Evolutionary conservation across 2,329 filamentous ascomycete genomes (phyloP), one percentile per base, ranked within the genome.

Genomic region (Fusarium temperatum): DNA sequence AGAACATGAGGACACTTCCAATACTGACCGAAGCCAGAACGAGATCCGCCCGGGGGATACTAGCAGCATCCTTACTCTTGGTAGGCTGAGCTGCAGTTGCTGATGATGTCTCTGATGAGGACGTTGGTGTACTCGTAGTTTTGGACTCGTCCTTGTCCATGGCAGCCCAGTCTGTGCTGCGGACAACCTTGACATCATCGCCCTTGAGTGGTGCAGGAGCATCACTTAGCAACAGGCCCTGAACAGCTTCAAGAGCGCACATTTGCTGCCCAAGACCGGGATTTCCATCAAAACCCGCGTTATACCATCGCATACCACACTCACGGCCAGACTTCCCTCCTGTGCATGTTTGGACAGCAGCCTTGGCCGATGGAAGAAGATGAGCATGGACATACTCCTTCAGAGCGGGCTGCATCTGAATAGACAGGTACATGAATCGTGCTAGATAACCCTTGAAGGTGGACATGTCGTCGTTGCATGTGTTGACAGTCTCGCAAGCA

Each of bases 371-470:
- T 4, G 86, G 79, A 10, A 82, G 79, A 47, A 93, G 85, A 51
- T 88, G 81, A 6, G 80, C 78, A 56, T 85, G 82, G 53, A 92
- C 84, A 9, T 84, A 81, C 8, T 81, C 62, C 7, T 82, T 81
- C 26, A 91, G 87, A 26, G 85, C 86, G 15, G 91, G 89, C 66
- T 90, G 84, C 82, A 91, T 84, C 57, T 86, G 79, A 39, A 88
- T 85, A 8, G 89, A 86, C 51, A 87, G 85, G 82, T 87, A 91
- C 83, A 92, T 88, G 83, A 90, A 92, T 62, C 90, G 89, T 32
- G 90, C 85, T 36, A 92, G 85, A 79, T 91, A 92, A 48, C 87
- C 91, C 82, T 94, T 94, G 87, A 91, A 92, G 14, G 89, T 89
- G 75, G 86, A 87, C 85, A 91, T 90, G 80, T 93, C 91, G 56